These are phyloP conservation scores for Globisporangium cystogenes DNA, from an alignment of 352 stramenopile species.

Conservation along the genomic window DNA sequence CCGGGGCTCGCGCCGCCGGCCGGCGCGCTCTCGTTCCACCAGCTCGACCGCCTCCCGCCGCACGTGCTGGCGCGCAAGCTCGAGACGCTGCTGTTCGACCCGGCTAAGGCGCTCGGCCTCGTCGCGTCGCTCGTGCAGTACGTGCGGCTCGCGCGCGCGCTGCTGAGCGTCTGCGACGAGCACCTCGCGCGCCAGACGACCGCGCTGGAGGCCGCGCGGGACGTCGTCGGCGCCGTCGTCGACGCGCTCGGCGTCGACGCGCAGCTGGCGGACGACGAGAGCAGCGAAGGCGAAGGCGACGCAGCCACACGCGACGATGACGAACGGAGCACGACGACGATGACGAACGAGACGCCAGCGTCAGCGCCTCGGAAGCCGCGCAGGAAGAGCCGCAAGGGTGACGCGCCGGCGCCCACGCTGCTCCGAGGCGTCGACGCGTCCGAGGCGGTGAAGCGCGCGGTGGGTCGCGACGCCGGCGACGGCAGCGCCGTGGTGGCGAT, in stretches of 20 bases:
- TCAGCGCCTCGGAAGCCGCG: background rate
- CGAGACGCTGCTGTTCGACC: conserved; percentile 14
- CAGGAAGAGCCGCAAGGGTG: background rate
- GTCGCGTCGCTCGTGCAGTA: conserved; percentile 36
- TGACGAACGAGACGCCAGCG: background rate
- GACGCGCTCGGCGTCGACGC: conserved; percentile 6
- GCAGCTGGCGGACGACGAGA: conserved; percentile 1
- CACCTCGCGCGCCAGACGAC: conserved; percentile 26
- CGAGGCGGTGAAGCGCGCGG: conserved; percentile 42
- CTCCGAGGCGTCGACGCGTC: conserved; percentile 24
- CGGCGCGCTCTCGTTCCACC: conserved; percentile 27
- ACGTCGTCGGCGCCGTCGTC: conserved; percentile 20
- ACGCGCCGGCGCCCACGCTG: background rate
- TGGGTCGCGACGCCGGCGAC: conserved; percentile 38
- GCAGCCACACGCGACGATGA: background rate
- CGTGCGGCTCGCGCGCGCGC: conserved; percentile 23
- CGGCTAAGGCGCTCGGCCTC: conserved; percentile 22
- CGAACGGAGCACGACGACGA: background rate
- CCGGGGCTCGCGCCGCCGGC: conserved; percentile 27
- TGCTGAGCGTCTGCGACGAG: conserved; percentile 35
- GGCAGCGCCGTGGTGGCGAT: conserved; percentile 31
- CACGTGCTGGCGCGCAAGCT: conserved; percentile 24
- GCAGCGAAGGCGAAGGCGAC: background rate
- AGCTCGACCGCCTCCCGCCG: conserved; percentile 36
- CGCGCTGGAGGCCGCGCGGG: conserved; percentile 24